phyloP scores from a whole-genome alignment of 768 basidiomycete genomes.

The Boletus eberwhitei region DNA sequence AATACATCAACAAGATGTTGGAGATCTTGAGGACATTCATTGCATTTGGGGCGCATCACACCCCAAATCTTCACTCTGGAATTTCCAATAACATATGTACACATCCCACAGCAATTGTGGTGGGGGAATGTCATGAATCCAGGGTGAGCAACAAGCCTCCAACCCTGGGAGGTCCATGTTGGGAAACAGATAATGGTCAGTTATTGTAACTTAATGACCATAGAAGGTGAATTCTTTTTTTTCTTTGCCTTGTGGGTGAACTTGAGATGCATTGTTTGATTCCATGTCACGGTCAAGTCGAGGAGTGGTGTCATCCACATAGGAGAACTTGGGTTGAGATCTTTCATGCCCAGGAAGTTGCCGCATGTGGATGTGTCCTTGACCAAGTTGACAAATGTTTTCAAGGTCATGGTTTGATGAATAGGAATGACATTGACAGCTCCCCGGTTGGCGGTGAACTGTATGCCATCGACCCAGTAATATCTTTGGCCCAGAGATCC shows the following conservation, averaged over 20 bases:
- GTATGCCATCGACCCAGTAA: no score
- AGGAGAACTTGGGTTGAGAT: neutral
- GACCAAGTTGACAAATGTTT: no score
- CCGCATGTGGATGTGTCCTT: no score
- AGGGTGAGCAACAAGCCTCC: neutral
- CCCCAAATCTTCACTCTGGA: neutral
- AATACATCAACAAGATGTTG: no score
- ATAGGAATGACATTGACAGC: no score
- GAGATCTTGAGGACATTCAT: no score
- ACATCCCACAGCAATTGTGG: slow-evolving; percentile 3
- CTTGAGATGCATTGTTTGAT: neutral
- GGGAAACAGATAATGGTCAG: neutral
- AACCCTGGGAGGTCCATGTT: slow-evolving; percentile 2
- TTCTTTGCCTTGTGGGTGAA: neutral
- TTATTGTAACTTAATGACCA: neutral
- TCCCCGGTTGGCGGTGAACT: no score
- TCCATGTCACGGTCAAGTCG: neutral
- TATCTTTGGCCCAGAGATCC: no score
- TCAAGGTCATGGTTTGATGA: no score
- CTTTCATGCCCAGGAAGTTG: neutral
- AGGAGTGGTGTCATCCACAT: neutral
- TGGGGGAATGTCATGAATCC: neutral
- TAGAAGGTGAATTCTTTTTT: neutral
- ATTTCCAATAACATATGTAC: neutral
- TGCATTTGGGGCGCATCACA: neutral